Conservation (phyloP, 371 early-diverging fungal species). For the Rhizopus arrhizus region DNA sequence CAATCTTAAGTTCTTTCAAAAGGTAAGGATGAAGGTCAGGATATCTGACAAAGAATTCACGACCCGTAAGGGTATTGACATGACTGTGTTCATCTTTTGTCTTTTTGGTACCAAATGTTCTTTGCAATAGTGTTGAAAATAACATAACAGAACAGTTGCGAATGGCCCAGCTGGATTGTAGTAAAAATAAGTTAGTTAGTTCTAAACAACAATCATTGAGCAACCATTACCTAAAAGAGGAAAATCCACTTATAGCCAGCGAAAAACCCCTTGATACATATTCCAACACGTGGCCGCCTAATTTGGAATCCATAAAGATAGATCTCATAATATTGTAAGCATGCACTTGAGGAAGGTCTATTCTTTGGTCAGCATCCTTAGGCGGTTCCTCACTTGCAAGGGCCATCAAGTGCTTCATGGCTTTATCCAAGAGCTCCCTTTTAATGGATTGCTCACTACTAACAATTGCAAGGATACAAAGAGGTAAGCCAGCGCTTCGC, state of each 20-base stretch:
- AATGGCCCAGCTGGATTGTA: conserved; percentile 76
- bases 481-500: conserved; percentile 91
- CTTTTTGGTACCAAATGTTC: conserved; percentile 84
- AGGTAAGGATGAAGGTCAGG: conserved; percentile 80
- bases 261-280: conserved; percentile 77
- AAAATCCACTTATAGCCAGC: conserved; percentile 78
- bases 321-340: conserved; percentile 86
- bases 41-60: conserved; percentile 89
- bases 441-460: conserved; percentile 71
- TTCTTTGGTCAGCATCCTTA: conserved; percentile 55
- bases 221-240: conserved; percentile 60
- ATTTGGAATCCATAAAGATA: conserved; percentile 79
- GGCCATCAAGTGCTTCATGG: conserved; percentile 70
- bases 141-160: conserved; percentile 94
- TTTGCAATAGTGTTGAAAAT: conserved; percentile 80
- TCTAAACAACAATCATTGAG: background rate
- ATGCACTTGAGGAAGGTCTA: conserved; percentile 85
- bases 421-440: conserved; percentile 61
- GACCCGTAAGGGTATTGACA: conserved; percentile 81
- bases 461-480: conserved; percentile 84
- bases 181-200: background rate
- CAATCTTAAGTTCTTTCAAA: conserved; percentile 66
- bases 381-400: conserved; percentile 59
- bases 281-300: conserved; percentile 72
- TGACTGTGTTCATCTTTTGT: conserved; percentile 70